Evolutionary conservation across 192 early-diverging fungal species (phyloP).

Genomic region (Coemansia umbellata): DNA sequence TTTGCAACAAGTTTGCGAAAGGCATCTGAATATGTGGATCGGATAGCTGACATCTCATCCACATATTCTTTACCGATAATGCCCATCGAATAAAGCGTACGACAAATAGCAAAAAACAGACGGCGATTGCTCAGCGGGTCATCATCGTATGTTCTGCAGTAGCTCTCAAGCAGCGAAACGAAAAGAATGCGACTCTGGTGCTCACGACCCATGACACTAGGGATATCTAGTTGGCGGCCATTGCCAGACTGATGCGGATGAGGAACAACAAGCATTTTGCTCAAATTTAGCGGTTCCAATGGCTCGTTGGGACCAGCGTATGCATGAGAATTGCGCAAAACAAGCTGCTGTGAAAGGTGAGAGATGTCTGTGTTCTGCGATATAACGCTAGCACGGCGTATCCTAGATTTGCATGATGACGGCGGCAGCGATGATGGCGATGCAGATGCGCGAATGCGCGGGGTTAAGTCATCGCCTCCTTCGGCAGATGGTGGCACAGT

Average conservation of each 20-base stretch:
- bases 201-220: slow-evolving; percentile 35
- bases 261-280: not conserved
- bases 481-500: slow-evolving; percentile 12
- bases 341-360: not conserved
- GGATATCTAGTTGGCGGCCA: not conserved
- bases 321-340: not conserved
- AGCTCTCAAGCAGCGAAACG: slow-evolving; percentile 87
- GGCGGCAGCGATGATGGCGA: too few species aligned
- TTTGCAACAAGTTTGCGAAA: slow-evolving; percentile 80
- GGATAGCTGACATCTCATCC: slow-evolving; percentile 79
- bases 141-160: slow-evolving; percentile 84
- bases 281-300: too few species aligned
- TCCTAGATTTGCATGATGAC: too few species aligned
- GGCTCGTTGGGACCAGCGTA: too few species aligned
- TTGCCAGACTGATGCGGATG: not conserved
- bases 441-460: too few species aligned
- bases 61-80: slow-evolving; percentile 71
- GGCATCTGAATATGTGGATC: slow-evolving; percentile 79
- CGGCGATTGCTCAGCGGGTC: slow-evolving; percentile 77
- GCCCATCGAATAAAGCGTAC: slow-evolving; percentile 81
- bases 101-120: slow-evolving; percentile 86
- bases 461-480: too few species aligned
- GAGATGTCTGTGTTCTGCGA: too few species aligned
- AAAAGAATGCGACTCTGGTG: slow-evolving; percentile 77
- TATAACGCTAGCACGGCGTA: too few species aligned